Conservation (phyloP, 2,329 filamentous ascomycete species). For the Cordyceps cicadae region DNA sequence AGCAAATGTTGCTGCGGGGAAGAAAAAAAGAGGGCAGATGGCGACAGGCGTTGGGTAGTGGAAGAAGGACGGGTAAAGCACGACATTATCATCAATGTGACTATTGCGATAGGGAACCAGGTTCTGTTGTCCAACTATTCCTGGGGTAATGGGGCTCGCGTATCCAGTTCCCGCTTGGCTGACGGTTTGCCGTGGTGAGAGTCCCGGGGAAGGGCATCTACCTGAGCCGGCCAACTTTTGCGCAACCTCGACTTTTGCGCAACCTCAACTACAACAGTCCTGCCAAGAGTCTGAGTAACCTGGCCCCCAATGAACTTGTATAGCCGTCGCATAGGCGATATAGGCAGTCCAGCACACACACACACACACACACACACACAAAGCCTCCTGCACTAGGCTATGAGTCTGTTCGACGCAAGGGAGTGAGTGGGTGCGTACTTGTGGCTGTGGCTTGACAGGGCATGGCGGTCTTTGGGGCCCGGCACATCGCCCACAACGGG, state of each 20-base stretch:
- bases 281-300: too few relatives aligned
- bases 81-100: not conserved
- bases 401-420: too few relatives aligned
- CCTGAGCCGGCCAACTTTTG: too few relatives aligned
- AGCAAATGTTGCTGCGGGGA: not conserved
- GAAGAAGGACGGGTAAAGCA: not conserved
- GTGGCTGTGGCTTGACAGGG: conserved; percentile 5
- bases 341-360: too few relatives aligned
- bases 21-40: not conserved
- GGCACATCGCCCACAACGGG: not conserved
- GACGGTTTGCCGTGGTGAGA: not conserved
- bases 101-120: not conserved
- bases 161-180: not conserved
- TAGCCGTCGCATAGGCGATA: too few relatives aligned
- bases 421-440: not conserved
- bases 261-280: too few relatives aligned
- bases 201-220: not conserved
- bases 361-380: too few relatives aligned
- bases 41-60: not conserved
- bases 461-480: not conserved
- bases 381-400: too few relatives aligned
- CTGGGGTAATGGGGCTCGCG: conserved; percentile 8
- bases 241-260: too few relatives aligned
- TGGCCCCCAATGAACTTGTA: not conserved
- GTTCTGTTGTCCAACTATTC: not conserved